Evolutionary conservation across 2,329 filamentous ascomycete genomes (phyloP), one percentile per base, ranked within the genome.

Genomic region (Cytospora leucostoma): DNA sequence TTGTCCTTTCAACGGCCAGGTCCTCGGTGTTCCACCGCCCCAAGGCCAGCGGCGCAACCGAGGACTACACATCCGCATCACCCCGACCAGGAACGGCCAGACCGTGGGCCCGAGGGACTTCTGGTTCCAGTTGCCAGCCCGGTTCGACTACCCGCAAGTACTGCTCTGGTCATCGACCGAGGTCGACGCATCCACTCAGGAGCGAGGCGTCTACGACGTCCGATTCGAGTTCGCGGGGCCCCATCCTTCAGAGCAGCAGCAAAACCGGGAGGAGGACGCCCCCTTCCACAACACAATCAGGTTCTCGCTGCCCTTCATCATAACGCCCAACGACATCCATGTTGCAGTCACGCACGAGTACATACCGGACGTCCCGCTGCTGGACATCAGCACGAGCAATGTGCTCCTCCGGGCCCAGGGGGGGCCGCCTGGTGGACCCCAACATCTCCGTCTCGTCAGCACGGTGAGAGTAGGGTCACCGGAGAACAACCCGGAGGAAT

Each of bases 1-100:
- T 32, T 61, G 58, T 32, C 51, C 58, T n/a, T 38, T 61, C 50
- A 61, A 61, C 58, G 51, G 38, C 51, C 38, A 55, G 19, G 6
- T 21, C 7, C 44, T 10, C 44, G 8, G 10, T 11, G 44, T 7
- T 13, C 35, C 35, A 8, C 8, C 2, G 12, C 8, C 6, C 35
- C 44, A n/a, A 21, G n/a, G n/a, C 44, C n/a, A 21, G 44, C 5
- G 33, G 13, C 35, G n/a, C 38, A 34, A 61, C 51, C 38, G 58
- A 8, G 58, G 38, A 12, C 27, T 61, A 32, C 33, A 8, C 3
- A 44, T 61, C 17, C 13, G 7, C 12, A 13, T 37, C 50, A 37
- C 33, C n/a, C 33, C 52, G 32, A 19, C 15, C 17, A 32, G 15
- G 38, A n/a, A 4, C 13, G 3, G 4, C 27, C 27, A 33, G 17